These are phyloP conservation scores for Myriosclerotinia curreyana DNA, from an alignment of 2,329 filamentous ascomycete species.

Conservation along the genomic window DNA sequence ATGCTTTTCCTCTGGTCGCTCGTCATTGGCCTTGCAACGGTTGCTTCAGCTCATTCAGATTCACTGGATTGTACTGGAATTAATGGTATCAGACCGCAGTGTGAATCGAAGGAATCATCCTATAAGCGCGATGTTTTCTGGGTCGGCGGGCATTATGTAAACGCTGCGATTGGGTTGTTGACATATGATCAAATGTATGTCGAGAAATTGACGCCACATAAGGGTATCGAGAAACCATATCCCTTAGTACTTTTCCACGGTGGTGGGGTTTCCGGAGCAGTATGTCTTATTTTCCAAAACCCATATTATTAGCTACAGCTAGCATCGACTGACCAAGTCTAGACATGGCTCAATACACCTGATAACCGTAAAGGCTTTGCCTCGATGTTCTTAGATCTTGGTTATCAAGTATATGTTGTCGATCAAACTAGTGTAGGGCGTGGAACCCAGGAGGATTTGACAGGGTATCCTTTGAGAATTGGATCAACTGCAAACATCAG, in stretches of 20 bases:
- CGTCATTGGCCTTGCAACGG: constrained; percentile 20
- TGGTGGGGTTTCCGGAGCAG: constrained; percentile 25
- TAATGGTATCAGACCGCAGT: constrained; percentile 26
- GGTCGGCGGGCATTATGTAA: constrained; percentile 28
- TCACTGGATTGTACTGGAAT: constrained; percentile 24
- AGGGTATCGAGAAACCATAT: constrained; percentile 22
- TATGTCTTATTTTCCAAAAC: constrained; percentile 11
- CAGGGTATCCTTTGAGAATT: constrained; percentile 30
- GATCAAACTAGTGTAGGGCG: constrained; percentile 32
- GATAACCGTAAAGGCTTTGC: constrained; percentile 48
- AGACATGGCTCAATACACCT: constrained; percentile 47
- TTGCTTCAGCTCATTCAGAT: constrained; percentile 4
- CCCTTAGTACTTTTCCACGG: constrained; percentile 29
- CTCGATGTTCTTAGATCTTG: constrained; percentile 45
- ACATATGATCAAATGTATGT: constrained; percentile 50
- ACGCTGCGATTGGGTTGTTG: constrained; percentile 23
- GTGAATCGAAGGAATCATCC: constrained; percentile 26
- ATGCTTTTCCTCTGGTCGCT: constrained; percentile 21
- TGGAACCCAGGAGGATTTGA: constrained; percentile 27
- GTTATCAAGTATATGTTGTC: constrained; percentile 46
- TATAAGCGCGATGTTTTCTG: constrained; percentile 29
- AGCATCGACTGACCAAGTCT: constrained; percentile 9
- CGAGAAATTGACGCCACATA: constrained; percentile 44
- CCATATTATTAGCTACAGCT: neutral
- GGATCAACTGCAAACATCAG: constrained; percentile 27